phyloP scores from a whole-genome alignment of 495 filamentous ascomycete species.

The Aspergillus olivimuriae region DNA sequence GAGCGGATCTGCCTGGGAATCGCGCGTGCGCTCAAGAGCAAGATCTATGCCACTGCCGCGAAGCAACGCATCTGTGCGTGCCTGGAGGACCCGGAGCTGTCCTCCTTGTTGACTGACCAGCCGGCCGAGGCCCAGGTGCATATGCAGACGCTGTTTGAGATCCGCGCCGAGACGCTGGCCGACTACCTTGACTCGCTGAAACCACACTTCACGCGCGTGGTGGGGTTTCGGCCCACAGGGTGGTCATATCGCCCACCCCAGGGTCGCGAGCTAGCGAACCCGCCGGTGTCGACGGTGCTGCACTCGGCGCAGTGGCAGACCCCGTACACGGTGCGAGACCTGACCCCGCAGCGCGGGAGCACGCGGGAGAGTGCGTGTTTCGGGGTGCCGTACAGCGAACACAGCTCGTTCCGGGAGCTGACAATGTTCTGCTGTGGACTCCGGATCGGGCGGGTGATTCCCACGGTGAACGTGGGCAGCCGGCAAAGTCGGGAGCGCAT shows the following conservation, averaged over 20 bases:
- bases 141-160: constrained; percentile 93
- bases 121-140: constrained; percentile 88
- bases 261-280: constrained; percentile 55
- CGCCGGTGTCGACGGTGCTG: constrained; percentile 62
- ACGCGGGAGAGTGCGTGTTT: constrained; percentile 72
- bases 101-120: constrained; percentile 66
- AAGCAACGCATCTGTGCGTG: constrained; percentile 81
- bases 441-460: constrained; percentile 80
- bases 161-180: constrained; percentile 76
- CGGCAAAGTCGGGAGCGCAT: constrained; percentile 67
- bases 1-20: constrained; percentile 93
- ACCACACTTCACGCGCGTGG: constrained; percentile 71
- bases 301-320: constrained; percentile 68
- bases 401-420: constrained; percentile 88
- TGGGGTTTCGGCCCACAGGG: constrained; percentile 88
- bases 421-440: constrained; percentile 87
- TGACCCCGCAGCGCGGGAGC: constrained; percentile 74
- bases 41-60: constrained; percentile 78
- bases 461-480: constrained; percentile 87
- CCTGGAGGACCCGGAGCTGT: constrained; percentile 79
- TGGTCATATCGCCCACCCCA: constrained; percentile 82
- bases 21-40: constrained; percentile 75
- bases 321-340: constrained; percentile 54
- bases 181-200: constrained; percentile 78
- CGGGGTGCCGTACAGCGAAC: constrained; percentile 91